Evolutionary conservation across 352 stramenopile genomes (phyloP).

Genomic region (Bremia lactucae): DNA sequence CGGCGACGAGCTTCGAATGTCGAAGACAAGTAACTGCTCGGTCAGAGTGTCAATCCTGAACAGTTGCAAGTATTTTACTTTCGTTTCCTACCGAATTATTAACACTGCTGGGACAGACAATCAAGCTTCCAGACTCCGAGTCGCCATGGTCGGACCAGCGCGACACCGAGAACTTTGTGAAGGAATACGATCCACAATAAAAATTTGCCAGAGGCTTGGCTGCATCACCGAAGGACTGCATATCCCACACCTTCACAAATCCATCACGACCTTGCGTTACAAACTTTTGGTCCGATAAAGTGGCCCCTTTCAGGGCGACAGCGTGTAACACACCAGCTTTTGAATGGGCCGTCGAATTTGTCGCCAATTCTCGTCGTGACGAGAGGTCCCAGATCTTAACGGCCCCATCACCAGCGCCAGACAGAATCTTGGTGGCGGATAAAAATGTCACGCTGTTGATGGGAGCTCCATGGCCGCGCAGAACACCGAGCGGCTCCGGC

Average conservation of each 20-base stretch:
- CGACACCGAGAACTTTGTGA: slow-evolving; percentile 46
- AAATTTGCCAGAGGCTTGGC: slow-evolving; percentile 25
- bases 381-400: slow-evolving; percentile 71
- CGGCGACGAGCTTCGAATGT: slow-evolving; percentile 25
- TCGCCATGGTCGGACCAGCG: slow-evolving; percentile 21
- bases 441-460: slow-evolving; percentile 61
- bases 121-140: slow-evolving; percentile 10
- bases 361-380: slow-evolving; percentile 36
- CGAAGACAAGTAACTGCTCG: slow-evolving; percentile 34
- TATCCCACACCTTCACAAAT: slow-evolving; percentile 58
- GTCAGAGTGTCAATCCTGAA: not conserved
- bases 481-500: slow-evolving; percentile 42
- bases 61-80: not conserved
- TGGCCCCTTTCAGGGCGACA: slow-evolving; percentile 4
- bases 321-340: slow-evolving; percentile 67
- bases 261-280: slow-evolving; percentile 68
- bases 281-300: slow-evolving; percentile 19
- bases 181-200: slow-evolving; percentile 54
- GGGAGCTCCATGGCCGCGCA: slow-evolving; percentile 51
- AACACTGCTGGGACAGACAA: slow-evolving; percentile 36
- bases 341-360: slow-evolving; percentile 35
- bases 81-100: slow-evolving; percentile 20
- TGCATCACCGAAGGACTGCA: slow-evolving; percentile 8
- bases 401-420: slow-evolving; percentile 44
- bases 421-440: slow-evolving; percentile 24